These are phyloP conservation scores for Mimosa bimucronata DNA, from an alignment of 306 rosid genomes.

Conservation along the genomic window DNA sequence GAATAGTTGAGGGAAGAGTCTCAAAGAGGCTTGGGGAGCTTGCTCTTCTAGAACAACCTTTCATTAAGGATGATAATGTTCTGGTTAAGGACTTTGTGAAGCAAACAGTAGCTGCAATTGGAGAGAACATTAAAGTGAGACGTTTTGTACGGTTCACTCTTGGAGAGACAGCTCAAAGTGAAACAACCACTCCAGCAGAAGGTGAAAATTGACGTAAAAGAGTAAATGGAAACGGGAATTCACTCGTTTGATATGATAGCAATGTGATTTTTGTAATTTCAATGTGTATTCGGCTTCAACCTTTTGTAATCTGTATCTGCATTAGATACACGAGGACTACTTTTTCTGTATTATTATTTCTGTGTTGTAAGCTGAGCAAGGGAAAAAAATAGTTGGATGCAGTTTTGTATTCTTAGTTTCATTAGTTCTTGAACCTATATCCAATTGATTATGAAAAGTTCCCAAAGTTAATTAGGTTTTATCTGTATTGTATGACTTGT, in stretches of 20 bases:
- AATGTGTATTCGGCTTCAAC: constrained; percentile 44
- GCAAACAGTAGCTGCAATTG: constrained; percentile 98
- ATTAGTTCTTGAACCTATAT: constrained; percentile 11
- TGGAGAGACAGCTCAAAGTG: constrained; percentile 65
- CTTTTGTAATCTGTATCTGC: constrained; percentile 46
- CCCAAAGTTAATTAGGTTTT: neutral
- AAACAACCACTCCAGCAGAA: constrained; percentile 41
- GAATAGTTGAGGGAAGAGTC: constrained; percentile 90
- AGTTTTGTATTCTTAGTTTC: constrained; percentile 44
- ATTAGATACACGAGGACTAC: constrained; percentile 48
- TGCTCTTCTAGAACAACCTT: constrained; percentile 91
- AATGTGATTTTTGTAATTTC: constrained; percentile 42
- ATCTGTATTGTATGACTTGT: neutral
- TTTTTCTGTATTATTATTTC: constrained; percentile 40
- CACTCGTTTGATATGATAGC: constrained; percentile 40
- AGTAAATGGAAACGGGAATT: constrained; percentile 22
- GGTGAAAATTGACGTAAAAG: constrained; percentile 21
- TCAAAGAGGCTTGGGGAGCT: constrained; percentile 97
- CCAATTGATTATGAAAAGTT: neutral
- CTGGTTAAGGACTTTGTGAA: constrained; percentile 91
- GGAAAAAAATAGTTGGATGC: constrained; percentile 42
- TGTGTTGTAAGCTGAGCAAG: constrained; percentile 30
- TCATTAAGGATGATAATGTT: constrained; percentile 79
- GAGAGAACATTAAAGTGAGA: constrained; percentile 92
- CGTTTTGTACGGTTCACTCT: constrained; percentile 87